Evolutionary conservation across 176 grass and related monocot genomes (phyloP).

Genomic region (Calamus simplicifolius): DNA sequence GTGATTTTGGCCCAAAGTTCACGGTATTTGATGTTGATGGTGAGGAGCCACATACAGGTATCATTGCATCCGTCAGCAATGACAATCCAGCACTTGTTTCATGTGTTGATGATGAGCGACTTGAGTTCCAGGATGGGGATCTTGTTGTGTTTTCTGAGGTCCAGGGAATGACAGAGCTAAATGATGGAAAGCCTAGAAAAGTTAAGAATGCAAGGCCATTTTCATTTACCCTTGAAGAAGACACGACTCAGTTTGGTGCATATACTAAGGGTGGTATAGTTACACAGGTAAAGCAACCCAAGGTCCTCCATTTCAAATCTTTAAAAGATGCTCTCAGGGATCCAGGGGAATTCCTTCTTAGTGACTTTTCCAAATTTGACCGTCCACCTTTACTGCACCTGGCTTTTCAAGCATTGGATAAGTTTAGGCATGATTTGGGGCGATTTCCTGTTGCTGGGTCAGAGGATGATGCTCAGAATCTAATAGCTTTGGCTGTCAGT

Average conservation of each 20-base stretch:
- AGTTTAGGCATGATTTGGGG: slow-evolving; percentile 50
- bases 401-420: slow-evolving; percentile 88
- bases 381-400: slow-evolving; percentile 71
- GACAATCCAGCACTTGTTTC: slow-evolving; percentile 73
- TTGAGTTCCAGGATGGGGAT: slow-evolving; percentile 91
- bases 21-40: slow-evolving; percentile 91
- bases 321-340: slow-evolving; percentile 75
- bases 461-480: slow-evolving; percentile 49
- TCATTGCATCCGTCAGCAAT: slow-evolving; percentile 82
- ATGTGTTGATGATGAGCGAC: slow-evolving; percentile 88
- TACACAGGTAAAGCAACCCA: slow-evolving; percentile 80
- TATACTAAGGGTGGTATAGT: slow-evolving; percentile 80
- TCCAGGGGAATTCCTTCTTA: slow-evolving; percentile 87
- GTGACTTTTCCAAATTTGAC: slow-evolving; percentile 90
- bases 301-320: slow-evolving; percentile 75
- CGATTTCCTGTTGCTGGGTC: slow-evolving; percentile 71
- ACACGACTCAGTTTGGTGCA: slow-evolving; percentile 56
- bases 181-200: slow-evolving; percentile 85
- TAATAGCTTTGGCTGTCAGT: slow-evolving; percentile 43
- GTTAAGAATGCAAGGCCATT: slow-evolving; percentile 79
- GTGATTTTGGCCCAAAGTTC: slow-evolving; percentile 83
- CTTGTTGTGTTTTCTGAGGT: slow-evolving; percentile 85
- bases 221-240: slow-evolving; percentile 84
- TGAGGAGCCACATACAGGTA: slow-evolving; percentile 86
- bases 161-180: slow-evolving; percentile 72